Base-by-base conservation (phyloP, 2,329 filamentous ascomycete genomes). In the Zalaria sp. region DNA sequence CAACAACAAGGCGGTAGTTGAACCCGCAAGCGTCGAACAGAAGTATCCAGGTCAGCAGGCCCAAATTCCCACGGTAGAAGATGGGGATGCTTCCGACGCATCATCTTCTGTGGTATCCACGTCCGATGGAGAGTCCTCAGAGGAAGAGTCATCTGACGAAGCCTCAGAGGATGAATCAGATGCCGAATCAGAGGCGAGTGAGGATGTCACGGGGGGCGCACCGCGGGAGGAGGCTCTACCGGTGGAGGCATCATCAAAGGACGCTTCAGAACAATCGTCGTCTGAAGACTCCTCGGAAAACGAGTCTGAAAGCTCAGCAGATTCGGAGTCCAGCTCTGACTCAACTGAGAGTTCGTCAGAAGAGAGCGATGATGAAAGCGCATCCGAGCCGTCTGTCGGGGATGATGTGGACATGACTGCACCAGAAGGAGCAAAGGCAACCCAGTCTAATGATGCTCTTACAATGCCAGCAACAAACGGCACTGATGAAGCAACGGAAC, bases 301-400 rank as follows among this genome's bases (percentile, higher is more conserved):
- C 7, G 35, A 37, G 35, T 18, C n/a, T 7, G 35, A 7, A 7
- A 11, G 18, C 7, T 37, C 35, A 18, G 18, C 18, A 18, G 36
- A 34, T 25, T 45, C 43, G 8, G 40, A 38, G 2, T 44, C 43
- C 25, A 38, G 34, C 8, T 37, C 38, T 2, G 43, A 43, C 37
- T 45, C 40, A 6, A 37, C 29, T n/a, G 34, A 35, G 26, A 35
- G 40, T 8, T 41, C 36, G 5, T 9, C 54, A 5, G 47, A 43
- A 29, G 48, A 53, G n/a, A 49, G 54, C 35, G 50, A 51, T 3
- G 41, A 50, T 26, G 45, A 54, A 48, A 31, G 28, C n/a, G 35
- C 37, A 10, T 31, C 29, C 27, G 36, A 31, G 5, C 35, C 25
- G 4, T 38, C 35, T 18, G 7, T 31, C 10, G n/a, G 11, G 6